Base-by-base conservation (phyloP, 2,329 filamentous ascomycete genomes). In the Thielaviopsis euricoi region DNA sequence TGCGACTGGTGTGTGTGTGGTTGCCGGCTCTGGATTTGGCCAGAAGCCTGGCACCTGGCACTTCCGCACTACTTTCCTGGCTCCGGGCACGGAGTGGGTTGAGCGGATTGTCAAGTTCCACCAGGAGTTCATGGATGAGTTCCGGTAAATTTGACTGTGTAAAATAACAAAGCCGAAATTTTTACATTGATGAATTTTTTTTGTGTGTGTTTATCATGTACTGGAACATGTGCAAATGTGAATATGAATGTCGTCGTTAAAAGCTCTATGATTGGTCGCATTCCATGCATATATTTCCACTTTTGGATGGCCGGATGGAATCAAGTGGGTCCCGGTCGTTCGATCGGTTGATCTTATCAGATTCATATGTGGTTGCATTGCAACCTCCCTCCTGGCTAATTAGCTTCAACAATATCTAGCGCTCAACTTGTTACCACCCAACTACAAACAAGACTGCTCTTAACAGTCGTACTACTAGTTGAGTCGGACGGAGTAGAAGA, bases 41-140 rank as follows among this genome's bases (percentile, higher is more conserved):
- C 93, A 98, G 76, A 90, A 86, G 73, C 86, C 93, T 66, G 86
- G 85, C 65, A 93, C 87, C 0, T 76, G 93, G 66, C 93, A 98
- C 74, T 95, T 98, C 79, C 79, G 93, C 62, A 98, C 93, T 3
- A 98, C 93, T 0, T 98, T 98, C 78, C 75, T 98, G 48, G 91
- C 93, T 0, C 93, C 93, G 0, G 93, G 93, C 15, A 97, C 91
- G 1, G 90, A 95, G 65, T 98, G 93, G 93, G 84, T 94, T 6
- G 82, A 84, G 54, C 79, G 85, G 63, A 89, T 97, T 64, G 81
- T 85, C 64, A 86, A 88, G 71, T 98, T 98, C 74, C 93, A 98
- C 74, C 74, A 83, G 71, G 82, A 86, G 62, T 98, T 98, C 66
- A 87, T 97, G 83, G 79, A 86, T 55, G 81, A 95, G 78, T 96